These are phyloP conservation scores for Penicillium lagena DNA, from an alignment of 495 filamentous ascomycete species.

Conservation along the genomic window DNA sequence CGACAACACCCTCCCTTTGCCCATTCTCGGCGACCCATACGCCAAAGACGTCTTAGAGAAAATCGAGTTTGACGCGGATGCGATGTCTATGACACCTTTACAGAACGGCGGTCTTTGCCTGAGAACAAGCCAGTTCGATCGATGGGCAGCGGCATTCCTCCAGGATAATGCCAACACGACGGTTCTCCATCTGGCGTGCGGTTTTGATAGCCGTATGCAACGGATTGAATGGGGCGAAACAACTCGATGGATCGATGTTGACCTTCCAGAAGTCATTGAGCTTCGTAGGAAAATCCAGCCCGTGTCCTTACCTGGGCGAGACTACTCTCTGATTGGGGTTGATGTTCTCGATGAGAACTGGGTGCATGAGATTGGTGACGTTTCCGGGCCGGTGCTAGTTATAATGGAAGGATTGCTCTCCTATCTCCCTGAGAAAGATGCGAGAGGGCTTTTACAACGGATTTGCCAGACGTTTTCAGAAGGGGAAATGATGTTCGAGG, in stretches of 20 bases:
- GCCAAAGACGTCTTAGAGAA: too few relatives aligned
- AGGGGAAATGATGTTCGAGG: not conserved
- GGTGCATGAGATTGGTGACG: not conserved
- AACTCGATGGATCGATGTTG: not conserved
- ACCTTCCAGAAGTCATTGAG: not conserved
- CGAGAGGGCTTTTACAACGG: not conserved
- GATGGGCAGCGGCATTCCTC: not conserved
- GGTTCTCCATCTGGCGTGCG: too few relatives aligned
- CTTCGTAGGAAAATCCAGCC: not conserved
- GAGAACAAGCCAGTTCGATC: not conserved
- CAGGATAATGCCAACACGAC: too few relatives aligned
- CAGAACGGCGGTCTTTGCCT: too few relatives aligned
- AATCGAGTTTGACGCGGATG: too few relatives aligned
- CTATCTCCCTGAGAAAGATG: not conserved
- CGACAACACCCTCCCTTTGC: too few relatives aligned
- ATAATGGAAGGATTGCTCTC: not conserved
- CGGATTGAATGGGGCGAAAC: too few relatives aligned
- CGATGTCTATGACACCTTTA: too few relatives aligned
- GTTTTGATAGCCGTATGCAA: too few relatives aligned
- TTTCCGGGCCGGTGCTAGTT: not conserved
- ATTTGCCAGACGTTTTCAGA: not conserved
- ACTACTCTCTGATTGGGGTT: not conserved
- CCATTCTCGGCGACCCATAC: too few relatives aligned
- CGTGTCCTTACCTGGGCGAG: not conserved
- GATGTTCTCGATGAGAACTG: not conserved